Evolutionary conservation across 306 rosid species (phyloP).

Genomic region (Dicorynia guianensis): DNA sequence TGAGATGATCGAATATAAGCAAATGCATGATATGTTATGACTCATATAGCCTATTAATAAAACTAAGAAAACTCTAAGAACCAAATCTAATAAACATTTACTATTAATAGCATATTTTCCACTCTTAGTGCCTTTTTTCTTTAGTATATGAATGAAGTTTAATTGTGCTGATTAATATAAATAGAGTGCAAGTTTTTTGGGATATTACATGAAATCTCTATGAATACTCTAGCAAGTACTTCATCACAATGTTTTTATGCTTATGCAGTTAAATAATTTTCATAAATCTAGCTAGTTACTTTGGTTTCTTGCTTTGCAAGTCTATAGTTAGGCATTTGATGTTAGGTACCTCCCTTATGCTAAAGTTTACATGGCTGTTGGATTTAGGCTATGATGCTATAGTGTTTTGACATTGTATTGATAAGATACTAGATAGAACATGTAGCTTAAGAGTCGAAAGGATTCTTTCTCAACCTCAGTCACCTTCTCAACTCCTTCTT

Average conservation of each 20-base stretch:
- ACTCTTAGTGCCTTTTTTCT: background rate
- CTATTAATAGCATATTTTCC: too few relatives aligned
- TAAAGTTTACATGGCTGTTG: background rate
- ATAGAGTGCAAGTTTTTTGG: background rate
- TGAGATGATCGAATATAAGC: too few relatives aligned
- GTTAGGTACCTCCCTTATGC: background rate
- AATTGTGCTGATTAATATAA: background rate
- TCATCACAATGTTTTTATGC: background rate
- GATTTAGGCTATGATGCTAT: background rate
- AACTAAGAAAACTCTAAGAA: too few relatives aligned
- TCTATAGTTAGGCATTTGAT: background rate
- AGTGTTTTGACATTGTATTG: background rate
- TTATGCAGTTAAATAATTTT: background rate
- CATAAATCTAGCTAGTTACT: background rate
- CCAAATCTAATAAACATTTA: too few relatives aligned
- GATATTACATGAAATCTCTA: background rate
- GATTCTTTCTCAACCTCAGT: too few relatives aligned
- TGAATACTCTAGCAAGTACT: background rate
- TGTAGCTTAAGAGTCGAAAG: background rate
- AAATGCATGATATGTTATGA: too few relatives aligned
- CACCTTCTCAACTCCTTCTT: too few relatives aligned
- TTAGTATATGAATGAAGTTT: background rate
- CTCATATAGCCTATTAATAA: too few relatives aligned
- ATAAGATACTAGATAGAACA: background rate
- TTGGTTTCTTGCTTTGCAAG: background rate